Evolutionary conservation across 768 basidiomycete species (phyloP).

Genomic region (Pulveroboletus sp.): DNA sequence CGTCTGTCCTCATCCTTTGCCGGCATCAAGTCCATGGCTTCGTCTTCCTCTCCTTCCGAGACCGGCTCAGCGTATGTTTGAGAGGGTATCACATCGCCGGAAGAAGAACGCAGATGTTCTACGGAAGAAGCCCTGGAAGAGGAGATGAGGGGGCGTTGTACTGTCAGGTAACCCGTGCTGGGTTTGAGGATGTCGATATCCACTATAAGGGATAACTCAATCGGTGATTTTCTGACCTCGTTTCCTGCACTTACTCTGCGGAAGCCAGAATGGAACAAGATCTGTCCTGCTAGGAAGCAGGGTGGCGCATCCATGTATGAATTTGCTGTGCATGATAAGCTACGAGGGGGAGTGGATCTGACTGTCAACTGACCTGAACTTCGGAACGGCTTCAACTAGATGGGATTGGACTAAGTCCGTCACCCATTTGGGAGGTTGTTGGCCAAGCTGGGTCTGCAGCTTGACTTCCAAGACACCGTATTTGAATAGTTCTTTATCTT

Average conservation of each 20-base stretch:
- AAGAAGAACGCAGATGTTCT: conserved; percentile 44
- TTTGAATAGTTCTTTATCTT: conserved; percentile 93
- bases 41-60: conserved; percentile 94
- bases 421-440: conserved; percentile 95
- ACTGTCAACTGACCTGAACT: conserved; percentile 67
- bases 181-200: conserved; percentile 95
- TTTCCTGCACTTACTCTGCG: conserved; percentile 64
- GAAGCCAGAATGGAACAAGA: conserved; percentile 97
- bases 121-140: conserved; percentile 49
- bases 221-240: not conserved
- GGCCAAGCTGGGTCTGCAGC: conserved; percentile 92
- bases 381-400: conserved; percentile 95
- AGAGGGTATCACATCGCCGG: conserved; percentile 42
- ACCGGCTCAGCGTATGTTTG: conserved; percentile 77
- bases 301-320: conserved; percentile 95
- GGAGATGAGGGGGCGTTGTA: conserved; percentile 63
- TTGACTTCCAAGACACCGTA: conserved; percentile 98
- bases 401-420: conserved; percentile 93
- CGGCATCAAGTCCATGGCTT: conserved; percentile 59
- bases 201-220: conserved; percentile 46
- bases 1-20: conserved; percentile 81
- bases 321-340: conserved; percentile 54
- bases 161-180: conserved; percentile 70
- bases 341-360: not conserved
- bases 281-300: conserved; percentile 90